These are phyloP conservation scores for Fraxinus americana DNA, from an alignment of 257 asterid species.

Conservation along the genomic window DNA sequence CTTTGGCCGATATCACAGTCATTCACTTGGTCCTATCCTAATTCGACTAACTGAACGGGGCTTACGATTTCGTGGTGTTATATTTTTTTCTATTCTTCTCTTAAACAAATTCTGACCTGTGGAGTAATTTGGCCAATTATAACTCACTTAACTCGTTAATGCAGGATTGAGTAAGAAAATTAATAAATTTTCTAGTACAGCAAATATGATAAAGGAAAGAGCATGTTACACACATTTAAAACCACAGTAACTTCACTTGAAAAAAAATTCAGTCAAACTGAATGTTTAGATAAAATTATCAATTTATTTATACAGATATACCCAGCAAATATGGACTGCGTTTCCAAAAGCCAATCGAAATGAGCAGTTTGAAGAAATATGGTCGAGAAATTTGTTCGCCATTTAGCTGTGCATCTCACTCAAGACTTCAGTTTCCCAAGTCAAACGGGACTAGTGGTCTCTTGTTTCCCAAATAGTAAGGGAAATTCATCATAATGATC, in stretches of 20 bases:
- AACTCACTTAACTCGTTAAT: too few species aligned
- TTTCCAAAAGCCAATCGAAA: conserved; percentile 5
- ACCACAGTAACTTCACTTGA: conserved; percentile 24
- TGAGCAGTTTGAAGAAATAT: conserved; percentile 18
- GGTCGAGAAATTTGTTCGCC: conserved; percentile 21
- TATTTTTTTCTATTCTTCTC: too few species aligned
- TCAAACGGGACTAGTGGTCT: conserved; percentile 35
- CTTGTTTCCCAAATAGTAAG: conserved; percentile 44
- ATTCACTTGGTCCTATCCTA: not conserved
- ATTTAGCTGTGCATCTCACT: not conserved
- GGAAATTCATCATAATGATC: conserved; percentile 67
- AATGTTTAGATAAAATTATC: conserved; percentile 18
- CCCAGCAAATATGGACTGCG: conserved; percentile 18
- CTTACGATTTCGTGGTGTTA: not conserved
- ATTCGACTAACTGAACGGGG: not conserved
- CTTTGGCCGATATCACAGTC: not conserved
- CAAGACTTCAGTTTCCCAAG: not conserved
- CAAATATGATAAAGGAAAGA: not conserved
- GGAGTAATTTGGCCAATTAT: too few species aligned
- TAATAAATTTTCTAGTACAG: not conserved
- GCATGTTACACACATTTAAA: not conserved
- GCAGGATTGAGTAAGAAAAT: too few species aligned
- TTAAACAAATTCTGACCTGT: not conserved
- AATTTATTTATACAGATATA: conserved; percentile 23
- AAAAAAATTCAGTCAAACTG: conserved; percentile 26